Evolutionary conservation across 2,329 filamentous ascomycete genomes (phyloP).

Genomic region (Sclerotinia sclerotiorum): DNA sequence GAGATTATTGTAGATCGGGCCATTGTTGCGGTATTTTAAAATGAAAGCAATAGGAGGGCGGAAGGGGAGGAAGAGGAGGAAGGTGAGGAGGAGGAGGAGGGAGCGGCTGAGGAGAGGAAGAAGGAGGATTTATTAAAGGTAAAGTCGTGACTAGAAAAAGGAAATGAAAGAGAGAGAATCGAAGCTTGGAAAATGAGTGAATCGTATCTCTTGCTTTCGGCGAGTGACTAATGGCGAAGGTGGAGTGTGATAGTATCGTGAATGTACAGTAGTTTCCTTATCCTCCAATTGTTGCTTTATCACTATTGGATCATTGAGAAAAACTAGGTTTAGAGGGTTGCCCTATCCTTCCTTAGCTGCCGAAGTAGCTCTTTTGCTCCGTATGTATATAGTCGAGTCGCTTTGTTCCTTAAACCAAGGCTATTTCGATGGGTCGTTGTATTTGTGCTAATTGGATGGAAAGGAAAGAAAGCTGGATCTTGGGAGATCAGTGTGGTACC

Average conservation of each 20-base stretch:
- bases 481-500: background rate
- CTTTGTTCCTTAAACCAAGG: conserved; percentile 2
- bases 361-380: background rate
- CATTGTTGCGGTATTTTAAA: conserved; percentile 4
- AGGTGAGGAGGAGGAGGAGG: background rate
- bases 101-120: no score
- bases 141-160: background rate
- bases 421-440: background rate
- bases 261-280: background rate
- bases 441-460: background rate
- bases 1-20: conserved; percentile 10
- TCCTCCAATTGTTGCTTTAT: no score
- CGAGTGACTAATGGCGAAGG: conserved; percentile 5
- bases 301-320: background rate
- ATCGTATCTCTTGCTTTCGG: background rate
- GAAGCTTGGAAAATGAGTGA: background rate
- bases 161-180: background rate
- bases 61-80: background rate
- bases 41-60: background rate
- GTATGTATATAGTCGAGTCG: background rate
- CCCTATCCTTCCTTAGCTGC: background rate
- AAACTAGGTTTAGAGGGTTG: background rate
- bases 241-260: background rate
- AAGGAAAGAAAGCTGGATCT: background rate
- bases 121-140: background rate